Conservation (phyloP, 164 flowering plant species). For the Stephania cephalantha region DNA sequence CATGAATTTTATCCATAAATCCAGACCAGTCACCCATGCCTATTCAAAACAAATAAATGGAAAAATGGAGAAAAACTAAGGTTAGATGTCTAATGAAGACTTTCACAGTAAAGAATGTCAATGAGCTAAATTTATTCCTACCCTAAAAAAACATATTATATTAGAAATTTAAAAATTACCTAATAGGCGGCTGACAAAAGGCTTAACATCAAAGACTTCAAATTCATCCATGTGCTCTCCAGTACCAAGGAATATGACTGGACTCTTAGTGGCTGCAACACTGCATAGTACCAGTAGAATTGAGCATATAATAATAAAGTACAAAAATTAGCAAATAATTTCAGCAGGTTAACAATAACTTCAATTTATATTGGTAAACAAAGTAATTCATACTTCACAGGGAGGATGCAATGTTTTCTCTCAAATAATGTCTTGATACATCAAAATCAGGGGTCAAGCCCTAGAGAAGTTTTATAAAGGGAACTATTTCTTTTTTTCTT, state of each 20-base stretch:
- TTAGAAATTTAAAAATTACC: conserved; percentile 32
- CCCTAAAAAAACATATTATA: neutral
- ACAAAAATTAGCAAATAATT: neutral
- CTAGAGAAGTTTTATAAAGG: neutral
- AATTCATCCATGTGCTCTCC: conserved; percentile 99
- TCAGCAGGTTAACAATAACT: neutral
- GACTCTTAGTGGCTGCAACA: conserved; percentile 98
- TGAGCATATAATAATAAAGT: neutral
- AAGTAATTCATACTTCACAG: neutral
- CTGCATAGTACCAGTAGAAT: conserved; percentile 31
- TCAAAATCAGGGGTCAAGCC: neutral
- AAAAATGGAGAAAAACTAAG: neutral
- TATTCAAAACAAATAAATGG: conserved; percentile 18
- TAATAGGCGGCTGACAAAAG: conserved; percentile 93
- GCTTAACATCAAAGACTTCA: conserved; percentile 97
- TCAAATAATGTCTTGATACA: neutral
- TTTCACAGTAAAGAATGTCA: neutral
- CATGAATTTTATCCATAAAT: conserved; percentile 99
- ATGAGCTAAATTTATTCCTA: neutral
- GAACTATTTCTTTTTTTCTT: neutral
- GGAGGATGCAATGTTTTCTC: neutral
- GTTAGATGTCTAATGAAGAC: neutral
- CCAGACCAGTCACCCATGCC: conserved; percentile 99
- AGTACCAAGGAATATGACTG: conserved; percentile 91
- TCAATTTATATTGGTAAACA: neutral